A percentile compares a stretch with the other conserved stretches of the same genome.
Evolutionary conservation across 2,329 filamentous ascomycete species (phyloP).

Genomic region (Colletotrichum nymphaeae): DNA sequence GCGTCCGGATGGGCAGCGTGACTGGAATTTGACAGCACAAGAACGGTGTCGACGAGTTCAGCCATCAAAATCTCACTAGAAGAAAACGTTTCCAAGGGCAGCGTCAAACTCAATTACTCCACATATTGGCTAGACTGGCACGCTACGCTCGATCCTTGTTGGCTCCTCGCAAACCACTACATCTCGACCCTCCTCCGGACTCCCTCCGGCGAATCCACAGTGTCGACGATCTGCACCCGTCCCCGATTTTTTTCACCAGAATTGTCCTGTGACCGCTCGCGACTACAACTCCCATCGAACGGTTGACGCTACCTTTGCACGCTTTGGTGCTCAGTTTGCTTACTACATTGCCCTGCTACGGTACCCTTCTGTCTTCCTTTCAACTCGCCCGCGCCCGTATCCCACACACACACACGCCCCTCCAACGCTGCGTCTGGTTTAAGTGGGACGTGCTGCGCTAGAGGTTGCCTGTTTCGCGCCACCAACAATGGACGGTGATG

Average conservation of each 20-base stretch:
- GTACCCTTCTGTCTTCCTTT: not conserved
- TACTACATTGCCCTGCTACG: not conserved
- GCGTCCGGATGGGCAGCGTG: not conserved
- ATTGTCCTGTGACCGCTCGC: not conserved
- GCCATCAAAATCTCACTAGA: not conserved
- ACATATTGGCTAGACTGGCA: not conserved
- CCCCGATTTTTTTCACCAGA: not conserved
- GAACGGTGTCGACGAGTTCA: not conserved
- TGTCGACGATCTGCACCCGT: not conserved
- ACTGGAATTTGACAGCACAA: not conserved
- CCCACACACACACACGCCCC: not conserved
- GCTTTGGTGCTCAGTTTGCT: constrained; percentile 2
- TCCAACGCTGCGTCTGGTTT: constrained; percentile 13
- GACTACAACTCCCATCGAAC: constrained; percentile 2
- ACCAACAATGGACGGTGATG: constrained; percentile 22
- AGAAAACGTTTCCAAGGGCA: not conserved
- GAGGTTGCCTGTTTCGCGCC: constrained; percentile 29
- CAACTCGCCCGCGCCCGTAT: not conserved
- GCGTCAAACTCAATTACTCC: not conserved
- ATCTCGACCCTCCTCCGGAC: constrained; percentile 22
- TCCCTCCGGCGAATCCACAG: constrained; percentile 20
- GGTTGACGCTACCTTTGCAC: constrained; percentile 14
- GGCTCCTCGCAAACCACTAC: not conserved
- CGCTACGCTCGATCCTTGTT: not conserved
- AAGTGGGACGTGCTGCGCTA: constrained; percentile 32